Conservation (phyloP, 2,329 filamentous ascomycete genomes). For the Diaporthe sp. region DNA sequence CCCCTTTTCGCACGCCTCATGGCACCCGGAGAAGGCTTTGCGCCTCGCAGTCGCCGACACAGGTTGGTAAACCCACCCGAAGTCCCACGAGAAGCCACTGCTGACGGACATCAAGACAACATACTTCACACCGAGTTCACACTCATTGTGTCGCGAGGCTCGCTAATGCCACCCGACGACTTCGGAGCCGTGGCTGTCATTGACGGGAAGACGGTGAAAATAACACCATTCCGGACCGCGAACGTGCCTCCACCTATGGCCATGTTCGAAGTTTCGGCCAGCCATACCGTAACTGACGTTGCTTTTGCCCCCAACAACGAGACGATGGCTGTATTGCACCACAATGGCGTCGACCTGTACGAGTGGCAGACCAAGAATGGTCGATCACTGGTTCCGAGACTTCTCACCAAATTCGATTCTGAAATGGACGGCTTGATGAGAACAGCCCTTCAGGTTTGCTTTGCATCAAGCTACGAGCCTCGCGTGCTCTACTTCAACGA, state of each 20-base stretch:
- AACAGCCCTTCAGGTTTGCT: slow-evolving; percentile 53
- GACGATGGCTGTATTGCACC: slow-evolving; percentile 80
- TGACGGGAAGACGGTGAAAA: slow-evolving; percentile 83
- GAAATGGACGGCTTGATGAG: slow-evolving; percentile 48
- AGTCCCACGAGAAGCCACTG: background rate
- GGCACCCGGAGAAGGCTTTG: slow-evolving; percentile 90
- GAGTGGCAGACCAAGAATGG: slow-evolving; percentile 75
- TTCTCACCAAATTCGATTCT: slow-evolving; percentile 58
- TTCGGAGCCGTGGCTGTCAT: slow-evolving; percentile 85
- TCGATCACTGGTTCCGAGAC: slow-evolving; percentile 60
- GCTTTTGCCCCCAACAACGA: slow-evolving; percentile 77
- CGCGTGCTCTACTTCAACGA: slow-evolving; percentile 50
- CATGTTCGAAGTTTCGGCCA: slow-evolving; percentile 77
- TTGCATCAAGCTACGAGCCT: slow-evolving; percentile 48
- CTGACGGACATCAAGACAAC: slow-evolving; percentile 45
- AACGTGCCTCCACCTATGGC: slow-evolving; percentile 96
- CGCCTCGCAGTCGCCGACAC: slow-evolving; percentile 70
- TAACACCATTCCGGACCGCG: slow-evolving; percentile 87
- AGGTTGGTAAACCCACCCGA: slow-evolving; percentile 54
- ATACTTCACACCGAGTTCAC: slow-evolving; percentile 76
- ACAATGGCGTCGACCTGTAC: slow-evolving; percentile 76
- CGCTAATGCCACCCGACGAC: slow-evolving; percentile 79
- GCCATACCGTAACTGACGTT: slow-evolving; percentile 79
- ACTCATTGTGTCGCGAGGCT: slow-evolving; percentile 77
- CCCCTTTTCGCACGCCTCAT: slow-evolving; percentile 62